A percentile compares a stretch with the other conserved stretches of the same genome.
These are phyloP conservation scores for Fusarium tricinctum DNA, from an alignment of 2,329 filamentous ascomycete species.

Conservation along the genomic window DNA sequence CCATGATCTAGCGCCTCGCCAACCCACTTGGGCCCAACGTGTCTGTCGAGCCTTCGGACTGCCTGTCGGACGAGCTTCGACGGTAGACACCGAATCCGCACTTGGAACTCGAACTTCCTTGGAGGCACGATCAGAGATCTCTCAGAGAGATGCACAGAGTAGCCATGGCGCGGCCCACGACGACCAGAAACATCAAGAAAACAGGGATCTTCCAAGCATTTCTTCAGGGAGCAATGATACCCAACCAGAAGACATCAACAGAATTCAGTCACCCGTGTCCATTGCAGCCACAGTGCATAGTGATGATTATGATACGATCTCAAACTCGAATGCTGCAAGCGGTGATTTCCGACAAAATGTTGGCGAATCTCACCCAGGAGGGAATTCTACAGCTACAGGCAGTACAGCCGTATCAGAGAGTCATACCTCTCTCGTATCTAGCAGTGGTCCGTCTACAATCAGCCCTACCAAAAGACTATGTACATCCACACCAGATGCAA, in stretches of 20 bases:
- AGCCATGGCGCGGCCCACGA: not conserved
- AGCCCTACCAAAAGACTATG: not conserved
- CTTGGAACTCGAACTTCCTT: conserved; percentile 28
- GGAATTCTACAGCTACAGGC: not conserved
- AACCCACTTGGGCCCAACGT: conserved; percentile 50
- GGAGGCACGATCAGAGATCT: conserved; percentile 1
- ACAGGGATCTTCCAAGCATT: not conserved
- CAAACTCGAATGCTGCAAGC: conserved; percentile 1
- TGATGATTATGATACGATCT: conserved; percentile 52
- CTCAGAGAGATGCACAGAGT: not conserved
- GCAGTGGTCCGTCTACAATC: too few species aligned
- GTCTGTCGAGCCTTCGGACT: conserved; percentile 48
- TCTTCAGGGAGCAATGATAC: not conserved
- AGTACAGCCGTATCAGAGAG: too few species aligned
- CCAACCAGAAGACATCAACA: not conserved
- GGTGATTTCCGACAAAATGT: not conserved
- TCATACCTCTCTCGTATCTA: too few species aligned
- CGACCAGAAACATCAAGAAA: not conserved
- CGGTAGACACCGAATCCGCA: conserved; percentile 50
- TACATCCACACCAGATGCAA: conserved; percentile 2
- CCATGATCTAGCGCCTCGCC: conserved; percentile 20
- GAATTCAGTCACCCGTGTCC: conserved; percentile 46
- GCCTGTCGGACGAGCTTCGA: conserved; percentile 55
- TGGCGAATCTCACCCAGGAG: not conserved
- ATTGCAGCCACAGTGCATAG: conserved; percentile 55